Conservation (phyloP, 1,284 basidiomycete species). For the Marasmius fiardii region DNA sequence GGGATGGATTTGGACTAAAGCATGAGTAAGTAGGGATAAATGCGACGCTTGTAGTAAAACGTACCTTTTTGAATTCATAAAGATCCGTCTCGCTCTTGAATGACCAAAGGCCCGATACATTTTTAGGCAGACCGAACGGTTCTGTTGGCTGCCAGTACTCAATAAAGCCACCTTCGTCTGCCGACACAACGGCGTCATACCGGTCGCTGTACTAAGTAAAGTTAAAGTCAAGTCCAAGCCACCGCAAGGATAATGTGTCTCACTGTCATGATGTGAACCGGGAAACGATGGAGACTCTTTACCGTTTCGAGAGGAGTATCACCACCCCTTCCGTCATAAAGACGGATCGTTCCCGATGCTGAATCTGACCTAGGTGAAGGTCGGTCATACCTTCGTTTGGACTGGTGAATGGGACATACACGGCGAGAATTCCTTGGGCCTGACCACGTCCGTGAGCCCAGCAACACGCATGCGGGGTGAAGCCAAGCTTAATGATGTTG, state of each 20-base stretch:
- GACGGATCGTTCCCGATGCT: conserved; percentile 68
- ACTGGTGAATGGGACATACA: conserved; percentile 47
- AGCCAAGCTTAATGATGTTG: conserved; percentile 92
- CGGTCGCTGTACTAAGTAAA: conserved; percentile 77
- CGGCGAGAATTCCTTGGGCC: conserved; percentile 84
- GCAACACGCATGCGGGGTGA: conserved; percentile 81
- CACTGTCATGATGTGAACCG: conserved; percentile 90
- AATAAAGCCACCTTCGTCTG: conserved; percentile 92
- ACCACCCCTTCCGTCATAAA: conserved; percentile 92
- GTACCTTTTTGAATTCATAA: conserved; percentile 97
- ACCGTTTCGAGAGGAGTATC: conserved; percentile 75
- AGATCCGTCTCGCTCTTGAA: conserved; percentile 92
- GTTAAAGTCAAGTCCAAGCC: neutral
- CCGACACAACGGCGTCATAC: conserved; percentile 91
- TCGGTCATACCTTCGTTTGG: neutral
- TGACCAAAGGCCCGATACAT: conserved; percentile 80
- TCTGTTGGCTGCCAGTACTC: conserved; percentile 95
- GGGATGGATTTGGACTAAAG: conserved; percentile 85
- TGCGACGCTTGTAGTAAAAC: conserved; percentile 12
- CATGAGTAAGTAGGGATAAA: conserved; percentile 1
- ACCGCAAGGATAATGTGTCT: conserved; percentile 24
- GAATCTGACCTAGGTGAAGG: conserved; percentile 67
- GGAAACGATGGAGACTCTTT: conserved; percentile 77
- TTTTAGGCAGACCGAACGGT: conserved; percentile 81
- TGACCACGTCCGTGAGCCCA: conserved; percentile 93